A percentile compares a stretch with the other conserved stretches of the same genome.
phyloP scores from a whole-genome alignment of 257 asterid species.

The Anisodus acutangulus region DNA sequence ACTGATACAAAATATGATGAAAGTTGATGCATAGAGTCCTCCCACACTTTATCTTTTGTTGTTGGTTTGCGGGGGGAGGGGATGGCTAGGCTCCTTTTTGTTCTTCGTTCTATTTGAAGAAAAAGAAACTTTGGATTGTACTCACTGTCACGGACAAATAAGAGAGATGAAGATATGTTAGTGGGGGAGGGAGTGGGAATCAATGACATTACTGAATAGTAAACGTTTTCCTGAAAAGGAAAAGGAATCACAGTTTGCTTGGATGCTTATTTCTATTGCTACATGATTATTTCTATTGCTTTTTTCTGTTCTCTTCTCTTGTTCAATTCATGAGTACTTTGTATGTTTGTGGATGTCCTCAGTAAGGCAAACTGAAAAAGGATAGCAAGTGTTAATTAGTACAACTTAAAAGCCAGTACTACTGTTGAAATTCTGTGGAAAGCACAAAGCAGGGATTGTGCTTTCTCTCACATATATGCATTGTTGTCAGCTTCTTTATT shows the following conservation, averaged over 20 bases:
- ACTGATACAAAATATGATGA: not conserved
- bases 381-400: not conserved
- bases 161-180: not conserved
- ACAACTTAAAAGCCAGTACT: not conserved
- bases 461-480: constrained; percentile 26
- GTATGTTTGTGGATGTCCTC: constrained; percentile 3
- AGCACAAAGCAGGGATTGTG: constrained; percentile 16
- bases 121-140: constrained; percentile 23
- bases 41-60: not conserved
- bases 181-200: not conserved
- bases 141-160: not conserved
- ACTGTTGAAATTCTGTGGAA: not conserved
- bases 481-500: constrained; percentile 24
- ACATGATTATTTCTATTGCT: not conserved
- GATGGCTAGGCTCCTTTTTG: not conserved
- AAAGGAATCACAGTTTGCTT: constrained; percentile 24
- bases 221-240: not conserved
- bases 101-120: constrained; percentile 11
- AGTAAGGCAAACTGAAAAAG: constrained; percentile 20
- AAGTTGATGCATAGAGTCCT: constrained; percentile 7
- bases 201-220: constrained; percentile 28
- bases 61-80: not conserved
- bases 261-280: constrained; percentile 20
- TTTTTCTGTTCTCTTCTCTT: not conserved
- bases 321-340: constrained; percentile 6